Base-by-base conservation (phyloP, 768 basidiomycete species). In the Lentinus tigrinus region DNA sequence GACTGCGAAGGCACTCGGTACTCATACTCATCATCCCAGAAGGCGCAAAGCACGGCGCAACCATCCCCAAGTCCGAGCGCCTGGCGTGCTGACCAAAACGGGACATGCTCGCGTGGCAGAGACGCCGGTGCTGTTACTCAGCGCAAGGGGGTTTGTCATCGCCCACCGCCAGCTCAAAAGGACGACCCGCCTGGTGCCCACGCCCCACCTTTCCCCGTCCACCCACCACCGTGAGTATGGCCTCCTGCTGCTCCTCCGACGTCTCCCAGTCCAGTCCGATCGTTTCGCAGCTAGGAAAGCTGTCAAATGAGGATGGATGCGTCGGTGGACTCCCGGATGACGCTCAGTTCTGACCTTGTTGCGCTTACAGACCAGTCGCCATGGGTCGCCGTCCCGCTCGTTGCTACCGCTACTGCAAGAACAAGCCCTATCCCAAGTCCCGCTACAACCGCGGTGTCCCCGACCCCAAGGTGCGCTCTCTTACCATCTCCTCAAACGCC, bases 351-450 rank as follows among this genome's bases (percentile, higher is more conserved):
- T 62, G 47, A 63, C 55, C n/a, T n/a, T n/a, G n/a, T 17, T 14
- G 28, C 2, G 26, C 5, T 21, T 28, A 28, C 14, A 39, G 56
- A 54, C 60, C 34, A 24, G 47, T 54, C 64, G 83, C 72, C 69
- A 97, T 97, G 95, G 95, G 95, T 84, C 93, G 94, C 75, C 92
- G 94, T 82, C 94, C 95, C 63, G 93, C 95, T 78, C 89, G 92
- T 70, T 97, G 94, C 86, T 96, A 96, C 81, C 89, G 95, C 67
- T 98, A 98, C 82, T 98, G 95, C 85, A 98, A 98, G 81, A 96
- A 95, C 85, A 98, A 98, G 86, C 95, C 96, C 24, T 95, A 91
- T 81, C 93, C 92, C 57, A 95, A 94, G 78, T 91, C 88, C 53
- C 78, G 93, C 71, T 96, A 96, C 83, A 96, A 96, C 80, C 93